Evolutionary conservation across 2,329 filamentous ascomycete species (phyloP).

Genomic region (Verticillium tricorpus): DNA sequence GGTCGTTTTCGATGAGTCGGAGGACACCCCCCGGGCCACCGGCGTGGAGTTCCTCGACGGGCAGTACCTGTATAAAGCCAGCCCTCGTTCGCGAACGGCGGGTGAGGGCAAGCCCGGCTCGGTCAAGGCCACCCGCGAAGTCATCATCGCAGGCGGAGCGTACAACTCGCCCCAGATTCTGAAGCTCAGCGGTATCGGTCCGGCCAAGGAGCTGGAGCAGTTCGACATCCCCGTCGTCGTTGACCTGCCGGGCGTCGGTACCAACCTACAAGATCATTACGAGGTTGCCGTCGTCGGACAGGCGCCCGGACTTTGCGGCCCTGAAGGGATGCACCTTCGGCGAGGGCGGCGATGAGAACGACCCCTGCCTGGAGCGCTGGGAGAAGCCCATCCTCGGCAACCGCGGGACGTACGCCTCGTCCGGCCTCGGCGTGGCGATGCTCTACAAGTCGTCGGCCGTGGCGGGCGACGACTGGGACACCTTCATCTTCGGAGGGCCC

Average conservation of each 20-base stretch:
- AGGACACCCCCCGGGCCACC: conserved; percentile 32
- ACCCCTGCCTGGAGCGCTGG: conserved; percentile 27
- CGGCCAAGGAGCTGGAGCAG: conserved; percentile 30
- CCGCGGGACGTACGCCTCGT: conserved; percentile 24
- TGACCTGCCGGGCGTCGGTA: conserved; percentile 55
- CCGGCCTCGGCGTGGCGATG: conserved; percentile 13
- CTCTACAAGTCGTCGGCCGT: conserved; percentile 20
- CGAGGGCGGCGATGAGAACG: conserved; percentile 16
- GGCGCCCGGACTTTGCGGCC: conserved; percentile 9
- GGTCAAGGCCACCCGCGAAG: conserved; percentile 35
- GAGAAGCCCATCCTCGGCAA: conserved; percentile 32
- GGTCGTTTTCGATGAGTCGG: conserved; percentile 35
- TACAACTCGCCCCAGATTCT: conserved; percentile 51
- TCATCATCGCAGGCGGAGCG: conserved; percentile 45
- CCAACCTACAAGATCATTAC: conserved; percentile 56
- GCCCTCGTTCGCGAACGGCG: conserved; percentile 26
- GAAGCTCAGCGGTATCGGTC: conserved; percentile 45
- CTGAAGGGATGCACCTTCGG: conserved; percentile 17
- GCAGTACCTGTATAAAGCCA: conserved; percentile 39
- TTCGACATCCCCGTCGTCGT: conserved; percentile 37
- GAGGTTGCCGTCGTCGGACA: conserved; percentile 29
- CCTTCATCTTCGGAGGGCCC: conserved; percentile 31
- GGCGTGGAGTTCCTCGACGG: conserved; percentile 46
- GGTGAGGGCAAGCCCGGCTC: conserved; percentile 9
- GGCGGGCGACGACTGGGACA: conserved; percentile 19